Percentiles rank a stretch among this genome's conserved stretches.
Evolutionary conservation across 139 green algal species (phyloP).

Genomic region (Deuterostichococcus epilithicus): DNA sequence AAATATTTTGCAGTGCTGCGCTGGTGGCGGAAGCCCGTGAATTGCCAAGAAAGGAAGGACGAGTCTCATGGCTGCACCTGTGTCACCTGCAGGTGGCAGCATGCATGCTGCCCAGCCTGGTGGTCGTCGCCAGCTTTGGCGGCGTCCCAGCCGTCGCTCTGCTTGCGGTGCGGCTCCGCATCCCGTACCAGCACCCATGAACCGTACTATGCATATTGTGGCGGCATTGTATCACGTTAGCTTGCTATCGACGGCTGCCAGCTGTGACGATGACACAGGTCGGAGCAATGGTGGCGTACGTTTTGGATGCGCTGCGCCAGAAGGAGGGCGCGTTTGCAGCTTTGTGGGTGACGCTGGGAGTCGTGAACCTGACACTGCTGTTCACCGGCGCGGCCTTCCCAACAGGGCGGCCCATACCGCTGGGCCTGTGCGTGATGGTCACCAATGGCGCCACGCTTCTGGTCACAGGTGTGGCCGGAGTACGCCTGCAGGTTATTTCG

Average conservation of each 20-base stretch:
- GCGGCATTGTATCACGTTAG: background rate
- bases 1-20: too few relatives aligned
- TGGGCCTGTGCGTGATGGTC: constrained; percentile 1
- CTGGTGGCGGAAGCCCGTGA: too few relatives aligned
- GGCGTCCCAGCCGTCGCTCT: constrained; percentile 24
- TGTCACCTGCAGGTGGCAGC: too few relatives aligned
- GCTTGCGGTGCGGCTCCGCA: constrained; percentile 2
- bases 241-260: background rate
- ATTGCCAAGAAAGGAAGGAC: too few relatives aligned
- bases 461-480: constrained; percentile 7
- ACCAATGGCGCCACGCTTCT: constrained; percentile 23
- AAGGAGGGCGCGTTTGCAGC: constrained; percentile 72
- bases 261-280: constrained; percentile 21
- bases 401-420: background rate
- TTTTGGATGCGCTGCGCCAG: constrained; percentile 80
- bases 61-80: too few relatives aligned
- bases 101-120: constrained; percentile 72
- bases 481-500: too few relatives aligned
- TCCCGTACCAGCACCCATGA: background rate
- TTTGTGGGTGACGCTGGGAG: constrained; percentile 72
- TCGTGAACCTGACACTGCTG: constrained; percentile 52
- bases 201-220: background rate
- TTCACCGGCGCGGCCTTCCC: constrained; percentile 24
- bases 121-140: constrained; percentile 64
- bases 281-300: constrained; percentile 79